Base-by-base conservation (phyloP, 768 basidiomycete genomes). In the Lepiota brunneoincarnata region DNA sequence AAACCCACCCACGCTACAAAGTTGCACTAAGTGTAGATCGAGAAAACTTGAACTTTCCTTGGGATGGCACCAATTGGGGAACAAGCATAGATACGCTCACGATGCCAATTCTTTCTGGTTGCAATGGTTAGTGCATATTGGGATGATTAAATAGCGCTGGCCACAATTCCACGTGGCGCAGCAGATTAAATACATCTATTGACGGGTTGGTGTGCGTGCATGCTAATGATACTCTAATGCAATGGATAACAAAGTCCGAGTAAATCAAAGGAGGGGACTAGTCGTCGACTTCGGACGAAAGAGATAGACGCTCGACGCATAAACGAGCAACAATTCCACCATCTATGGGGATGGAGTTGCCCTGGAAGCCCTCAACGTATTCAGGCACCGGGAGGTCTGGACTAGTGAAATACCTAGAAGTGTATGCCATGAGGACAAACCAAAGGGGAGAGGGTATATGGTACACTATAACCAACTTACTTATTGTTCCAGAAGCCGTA, bases 291-390 rank as follows among this genome's bases (percentile, higher is more conserved):
- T 87, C 85, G 38, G 77, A 76, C 10, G 73, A 65, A 17, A 88
- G 72, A 4, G 76, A 76, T 15, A 91, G 67, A 42, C 86, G 74
- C 55, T 86, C 78, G 7, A 77, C 63, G 58, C 81, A 82, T 17
- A 90, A 61, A 9, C 73, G 73, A 3, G 86, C 87, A 4, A 93
- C 88, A 0, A 74, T 74, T 36, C 74, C 77, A 6, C 86, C 90
- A 66, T 93, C 81, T 26, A 97, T 77, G 2, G 93, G 93, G 55
- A 97, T 97, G 11, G 75, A 78, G 65, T 89, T 93, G 12, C 93
- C 80, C 62, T 86, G 89, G 73, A 97, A 97, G n/a, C 91, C 94
- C 37, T 87, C 82, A 0, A 92, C 91, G 60, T 95, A 93, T 17
- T 75, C 72, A 0, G 85, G 79, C 3, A 72, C 72, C 1, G 93